Evolutionary conservation across 2,329 filamentous ascomycete genomes (phyloP).

Genomic region (Cladorrhinum sp.): DNA sequence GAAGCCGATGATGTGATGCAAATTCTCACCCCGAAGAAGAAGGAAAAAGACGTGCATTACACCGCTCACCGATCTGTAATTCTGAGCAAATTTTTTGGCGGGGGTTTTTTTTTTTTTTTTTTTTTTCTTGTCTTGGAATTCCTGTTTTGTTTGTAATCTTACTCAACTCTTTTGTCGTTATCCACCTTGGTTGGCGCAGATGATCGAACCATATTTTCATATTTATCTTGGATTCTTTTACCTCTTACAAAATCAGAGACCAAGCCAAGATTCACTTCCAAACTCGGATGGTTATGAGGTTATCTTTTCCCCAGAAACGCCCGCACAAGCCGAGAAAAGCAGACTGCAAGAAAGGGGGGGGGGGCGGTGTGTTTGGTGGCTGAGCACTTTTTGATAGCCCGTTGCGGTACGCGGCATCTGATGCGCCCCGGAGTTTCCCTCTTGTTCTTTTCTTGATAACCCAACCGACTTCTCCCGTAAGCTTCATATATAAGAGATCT

Average conservation of each 20-base stretch:
- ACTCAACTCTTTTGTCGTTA: not conserved
- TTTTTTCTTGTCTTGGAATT: not conserved
- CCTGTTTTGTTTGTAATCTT: not conserved
- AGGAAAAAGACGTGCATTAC: not conserved
- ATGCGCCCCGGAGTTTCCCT: not conserved
- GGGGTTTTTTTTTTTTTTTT: not conserved
- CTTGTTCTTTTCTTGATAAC: slow-evolving; percentile 9
- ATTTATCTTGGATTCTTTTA: not conserved
- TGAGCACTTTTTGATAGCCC: slow-evolving; percentile 12
- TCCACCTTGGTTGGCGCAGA: not conserved
- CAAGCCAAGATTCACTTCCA: not conserved
- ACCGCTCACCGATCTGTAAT: not conserved
- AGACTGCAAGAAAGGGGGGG: slow-evolving; percentile 8
- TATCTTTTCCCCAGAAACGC: slow-evolving; percentile 6
- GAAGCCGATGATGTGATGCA: too few relatives aligned
- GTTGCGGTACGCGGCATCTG: slow-evolving; percentile 4
- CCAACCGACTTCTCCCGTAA: too few relatives aligned
- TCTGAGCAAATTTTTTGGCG: too few relatives aligned
- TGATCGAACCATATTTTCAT: not conserved
- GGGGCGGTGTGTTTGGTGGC: slow-evolving; percentile 27
- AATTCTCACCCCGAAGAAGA: slow-evolving; percentile 1
- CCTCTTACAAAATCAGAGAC: not conserved
- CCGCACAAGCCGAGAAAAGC: slow-evolving; percentile 13
- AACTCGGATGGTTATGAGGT: not conserved
- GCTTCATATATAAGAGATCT: too few relatives aligned